Evolutionary conservation across 805 yeast species (phyloP), one percentile per base, ranked within the genome.

Genomic region (Kurtzmaniella cleridarum): DNA sequence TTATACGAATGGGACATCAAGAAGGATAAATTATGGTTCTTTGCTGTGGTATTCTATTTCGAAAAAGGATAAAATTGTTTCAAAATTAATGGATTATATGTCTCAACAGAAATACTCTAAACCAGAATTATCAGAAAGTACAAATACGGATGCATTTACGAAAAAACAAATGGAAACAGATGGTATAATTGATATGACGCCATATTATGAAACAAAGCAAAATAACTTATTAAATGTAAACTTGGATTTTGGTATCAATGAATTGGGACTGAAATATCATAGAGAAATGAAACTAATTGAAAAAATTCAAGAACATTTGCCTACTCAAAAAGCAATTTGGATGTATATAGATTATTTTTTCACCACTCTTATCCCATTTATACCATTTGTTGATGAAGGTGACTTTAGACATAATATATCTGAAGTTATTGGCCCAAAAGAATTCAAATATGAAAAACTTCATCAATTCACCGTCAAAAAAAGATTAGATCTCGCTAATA

Each of bases 361-460:
- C 52, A 72, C 70, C 12, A 68, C 70, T 26, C 51, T 81, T 5
- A 81, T 81, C 50, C 69, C 81, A 4, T 76, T 76, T 39, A 61
- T 79, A 41, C 88, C 89, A 3, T 79, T 71, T 46, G 59, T 81
- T 26, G 86, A 80, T 54, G 84, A 81, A 50, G 62, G 53, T 44
- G 68, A 64, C 8, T 76, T 76, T 49, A 62, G 68, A 33, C 47
- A 51, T 14, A 63, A 69, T 30, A 50, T 76, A 3, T 48, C 54
- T 2, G 48, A 60, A 9, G 66, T 78, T 8, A 60, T 78, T 32
- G 81, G 77, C 0, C 36, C 54, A 1, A 50, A 57, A 18, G 41
- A 54, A 9, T 37, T 45, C 43, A 41, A 46, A 27, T 60, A 57
- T n/a, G 47, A 31, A 10, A 44, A 39, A 3, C 39, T 62, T 1